These are phyloP conservation scores for Lichtheimia ramosa DNA, from an alignment of 371 early-diverging fungal species.

Conservation along the genomic window DNA sequence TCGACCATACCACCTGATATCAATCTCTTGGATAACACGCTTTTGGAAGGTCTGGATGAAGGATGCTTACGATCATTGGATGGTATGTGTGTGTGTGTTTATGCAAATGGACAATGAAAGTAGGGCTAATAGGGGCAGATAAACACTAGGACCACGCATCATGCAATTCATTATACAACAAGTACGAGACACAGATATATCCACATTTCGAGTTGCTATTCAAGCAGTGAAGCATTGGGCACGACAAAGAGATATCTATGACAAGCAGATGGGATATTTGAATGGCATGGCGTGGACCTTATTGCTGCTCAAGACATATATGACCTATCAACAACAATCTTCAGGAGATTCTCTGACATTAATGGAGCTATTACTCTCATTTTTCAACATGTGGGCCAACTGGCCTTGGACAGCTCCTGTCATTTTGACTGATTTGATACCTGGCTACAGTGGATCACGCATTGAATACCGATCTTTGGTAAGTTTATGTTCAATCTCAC, in stretches of 20 bases:
- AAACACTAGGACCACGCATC: slow-evolving; percentile 24
- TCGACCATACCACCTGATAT: slow-evolving; percentile 12
- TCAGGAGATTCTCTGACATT: slow-evolving; percentile 1
- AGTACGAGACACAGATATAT: slow-evolving; percentile 12
- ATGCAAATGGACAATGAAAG: too few species aligned
- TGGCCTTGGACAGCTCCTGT: slow-evolving; percentile 47
- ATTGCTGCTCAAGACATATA: slow-evolving; percentile 33
- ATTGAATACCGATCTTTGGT: slow-evolving; percentile 15
- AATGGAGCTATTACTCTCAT: slow-evolving; percentile 12
- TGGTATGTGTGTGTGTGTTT: slow-evolving; percentile 9
- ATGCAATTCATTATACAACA: slow-evolving; percentile 20
- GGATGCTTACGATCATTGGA: slow-evolving; percentile 35
- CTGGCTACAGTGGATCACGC: slow-evolving; percentile 18
- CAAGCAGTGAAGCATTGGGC: slow-evolving; percentile 45
- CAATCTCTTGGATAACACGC: slow-evolving; percentile 28
- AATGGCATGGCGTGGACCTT: slow-evolving; percentile 37
- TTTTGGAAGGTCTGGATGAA: slow-evolving; percentile 24
- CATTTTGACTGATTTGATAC: slow-evolving; percentile 24
- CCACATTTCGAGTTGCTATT: slow-evolving; percentile 18
- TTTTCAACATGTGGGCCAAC: slow-evolving; percentile 30
- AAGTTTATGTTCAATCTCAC: not conserved
- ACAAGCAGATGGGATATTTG: slow-evolving; percentile 39
- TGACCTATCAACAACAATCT: not conserved
- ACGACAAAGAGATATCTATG: slow-evolving; percentile 28
- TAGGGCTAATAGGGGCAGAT: too few species aligned